phyloP scores from a whole-genome alignment of 2,329 filamentous ascomycete genomes.

The Alternaria rosae region DNA sequence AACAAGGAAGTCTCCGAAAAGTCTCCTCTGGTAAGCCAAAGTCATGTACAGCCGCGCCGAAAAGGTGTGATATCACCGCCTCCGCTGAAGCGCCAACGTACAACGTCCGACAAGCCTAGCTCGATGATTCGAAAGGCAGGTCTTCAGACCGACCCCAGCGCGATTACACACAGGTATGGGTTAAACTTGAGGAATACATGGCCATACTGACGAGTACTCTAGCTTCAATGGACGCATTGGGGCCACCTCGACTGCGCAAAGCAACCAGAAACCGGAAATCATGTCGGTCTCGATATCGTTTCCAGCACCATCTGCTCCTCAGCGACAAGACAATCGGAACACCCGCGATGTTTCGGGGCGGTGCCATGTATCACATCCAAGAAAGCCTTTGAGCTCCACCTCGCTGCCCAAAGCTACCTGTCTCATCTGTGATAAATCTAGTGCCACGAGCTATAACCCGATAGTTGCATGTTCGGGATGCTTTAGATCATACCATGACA shows the following conservation, averaged over 20 bases:
- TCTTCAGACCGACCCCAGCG: neutral
- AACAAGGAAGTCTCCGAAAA: neutral
- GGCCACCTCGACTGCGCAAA: neutral
- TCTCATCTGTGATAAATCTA: conserved; percentile 38
- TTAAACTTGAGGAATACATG: neutral
- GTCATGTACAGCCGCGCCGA: neutral
- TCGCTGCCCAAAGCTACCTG: conserved; percentile 28
- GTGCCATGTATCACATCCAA: conserved; percentile 6
- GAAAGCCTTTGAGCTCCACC: conserved; percentile 14
- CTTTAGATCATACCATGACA: conserved; percentile 44
- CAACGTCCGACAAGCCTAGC: neutral
- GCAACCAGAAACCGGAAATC: neutral
- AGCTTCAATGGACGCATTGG: neutral
- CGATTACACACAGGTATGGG: conserved; percentile 14
- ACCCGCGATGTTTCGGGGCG: neutral
- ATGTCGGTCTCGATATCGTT: neutral
- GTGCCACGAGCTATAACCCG: conserved; percentile 31
- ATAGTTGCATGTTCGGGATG: conserved; percentile 46
- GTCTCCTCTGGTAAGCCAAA: neutral
- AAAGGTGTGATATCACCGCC: conserved; percentile 32
- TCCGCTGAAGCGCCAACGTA: conserved; percentile 31
- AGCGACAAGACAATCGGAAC: neutral
- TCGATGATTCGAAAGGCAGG: neutral
- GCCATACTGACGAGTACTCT: neutral
- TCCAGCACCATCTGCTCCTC: neutral